Evolutionary conservation across 805 yeast genomes (phyloP), one percentile per base, ranked within the genome.

Genomic region (Sugiyamaella americana): DNA sequence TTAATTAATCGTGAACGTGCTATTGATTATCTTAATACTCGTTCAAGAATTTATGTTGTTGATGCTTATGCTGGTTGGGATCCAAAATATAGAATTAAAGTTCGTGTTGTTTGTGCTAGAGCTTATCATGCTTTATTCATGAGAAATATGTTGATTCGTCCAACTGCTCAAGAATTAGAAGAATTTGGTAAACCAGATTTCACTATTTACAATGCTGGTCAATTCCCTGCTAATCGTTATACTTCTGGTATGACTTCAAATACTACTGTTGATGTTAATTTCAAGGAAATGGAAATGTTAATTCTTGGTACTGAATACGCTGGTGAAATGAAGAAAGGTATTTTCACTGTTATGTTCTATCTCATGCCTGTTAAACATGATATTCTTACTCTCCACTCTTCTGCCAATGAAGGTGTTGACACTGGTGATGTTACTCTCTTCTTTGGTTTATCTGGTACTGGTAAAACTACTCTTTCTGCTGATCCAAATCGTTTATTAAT

Each of bases 1-100:
- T 79, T 80, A 60, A 88, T 91, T 60, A 86, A 94, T 67, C 84
- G 95, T 67, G 91, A 91, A 59, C 86, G 98, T 72, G 98, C 98
- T 44, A 78, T 89, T 57, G 98, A 91, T 70, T 91, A 89, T 74
- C 78, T 91, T 67, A 85, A 95, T 76, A 91, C 98, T 47, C 84
- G 96, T 71, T 89, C 84, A 60, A 87, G 88, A 67, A 80, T 93
- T 61, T 91, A 84, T 70, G 89, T 91, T 54, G 88, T 91, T 56
- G 98, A 91, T 65, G 98, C 98, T 10, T 91, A 69, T 66, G 98
- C 98, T 41, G 98, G 98, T 56, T 91, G 98, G 98, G 98, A 91
- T 68, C 96, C 97, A 63, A 82, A 87, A 63, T 91, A 91, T 80
- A 80, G 98, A 73, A 79, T 89, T 67, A 91, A 91, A 75, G 94